Evolutionary conservation across 1,284 basidiomycete genomes (phyloP).

Genomic region (Moniliella sp.): DNA sequence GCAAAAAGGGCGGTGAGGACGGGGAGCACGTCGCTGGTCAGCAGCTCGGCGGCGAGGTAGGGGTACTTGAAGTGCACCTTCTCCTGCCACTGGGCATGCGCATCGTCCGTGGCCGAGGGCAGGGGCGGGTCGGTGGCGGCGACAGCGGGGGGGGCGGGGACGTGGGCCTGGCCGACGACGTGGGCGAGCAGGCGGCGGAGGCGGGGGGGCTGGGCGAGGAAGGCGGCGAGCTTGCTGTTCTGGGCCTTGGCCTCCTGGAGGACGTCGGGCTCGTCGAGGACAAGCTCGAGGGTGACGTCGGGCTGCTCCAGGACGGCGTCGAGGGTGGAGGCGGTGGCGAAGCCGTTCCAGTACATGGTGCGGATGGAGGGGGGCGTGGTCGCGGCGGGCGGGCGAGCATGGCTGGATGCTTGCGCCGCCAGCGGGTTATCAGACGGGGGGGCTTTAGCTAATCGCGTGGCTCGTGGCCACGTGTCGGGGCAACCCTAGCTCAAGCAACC

Average conservation of each 20-base stretch:
- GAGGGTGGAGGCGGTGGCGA: conserved; percentile 23
- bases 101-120: conserved; percentile 52
- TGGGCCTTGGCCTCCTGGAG: conserved; percentile 85
- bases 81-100: conserved; percentile 25
- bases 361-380: too few species aligned
- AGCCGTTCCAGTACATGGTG: too few species aligned
- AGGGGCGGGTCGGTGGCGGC: conserved; percentile 58
- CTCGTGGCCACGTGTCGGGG: too few species aligned
- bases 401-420: too few species aligned
- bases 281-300: conserved; percentile 49
- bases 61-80: conserved; percentile 45
- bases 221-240: conserved; percentile 66
- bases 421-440: too few species aligned
- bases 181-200: conserved; percentile 58
- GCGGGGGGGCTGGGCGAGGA: conserved; percentile 58
- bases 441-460: too few species aligned
- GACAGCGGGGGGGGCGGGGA: conserved; percentile 53
- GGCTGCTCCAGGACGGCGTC: conserved; percentile 25
- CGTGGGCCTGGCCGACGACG: conserved; percentile 62
- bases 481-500: too few species aligned
- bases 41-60: conserved; percentile 76
- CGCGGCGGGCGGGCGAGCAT: too few species aligned
- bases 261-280: conserved; percentile 80
- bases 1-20: conserved; percentile 71
- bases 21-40: conserved; percentile 84